phyloP scores from a whole-genome alignment of 768 basidiomycete species.

The Kwoniella sp. region DNA sequence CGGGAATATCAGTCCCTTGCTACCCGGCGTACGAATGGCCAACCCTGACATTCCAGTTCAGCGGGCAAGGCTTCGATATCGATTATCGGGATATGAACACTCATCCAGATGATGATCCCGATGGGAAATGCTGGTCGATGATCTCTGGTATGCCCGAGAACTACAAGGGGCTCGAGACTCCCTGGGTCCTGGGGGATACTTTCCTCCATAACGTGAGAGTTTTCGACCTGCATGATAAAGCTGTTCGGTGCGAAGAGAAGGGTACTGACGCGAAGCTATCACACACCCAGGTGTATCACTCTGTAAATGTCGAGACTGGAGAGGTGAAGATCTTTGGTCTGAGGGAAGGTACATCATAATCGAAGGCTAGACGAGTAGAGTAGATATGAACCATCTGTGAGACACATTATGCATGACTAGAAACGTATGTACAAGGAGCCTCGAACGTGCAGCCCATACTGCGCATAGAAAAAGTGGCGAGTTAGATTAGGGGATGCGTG shows the following conservation, averaged over 20 bases:
- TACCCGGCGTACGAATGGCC: neutral
- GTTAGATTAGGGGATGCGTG: neutral
- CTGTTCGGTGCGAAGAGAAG: neutral
- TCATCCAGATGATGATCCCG: slow-evolving; percentile 2
- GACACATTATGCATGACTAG: no score
- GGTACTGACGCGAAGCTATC: neutral
- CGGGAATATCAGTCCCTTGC: neutral
- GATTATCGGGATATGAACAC: slow-evolving; percentile 8
- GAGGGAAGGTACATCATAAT: no score
- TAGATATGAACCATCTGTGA: no score
- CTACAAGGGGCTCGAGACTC: neutral
- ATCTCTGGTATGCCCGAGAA: slow-evolving; percentile 1
- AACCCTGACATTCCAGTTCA: neutral
- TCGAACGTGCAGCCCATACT: no score
- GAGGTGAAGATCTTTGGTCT: slow-evolving; percentile 9
- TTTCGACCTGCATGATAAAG: neutral
- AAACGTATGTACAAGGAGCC: no score
- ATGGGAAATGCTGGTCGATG: slow-evolving; percentile 1
- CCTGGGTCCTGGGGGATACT: slow-evolving; percentile 16
- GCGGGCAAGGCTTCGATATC: neutral
- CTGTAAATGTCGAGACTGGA: slow-evolving; percentile 12
- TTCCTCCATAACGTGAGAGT: slow-evolving; percentile 25
- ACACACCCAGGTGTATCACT: slow-evolving; percentile 3
- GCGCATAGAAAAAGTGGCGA: neutral
- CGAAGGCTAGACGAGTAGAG: no score